Percentiles rank a stretch among this genome's conserved stretches.
phyloP scores from a whole-genome alignment of 352 stramenopile species.

The Globisporangium nodosum region DNA sequence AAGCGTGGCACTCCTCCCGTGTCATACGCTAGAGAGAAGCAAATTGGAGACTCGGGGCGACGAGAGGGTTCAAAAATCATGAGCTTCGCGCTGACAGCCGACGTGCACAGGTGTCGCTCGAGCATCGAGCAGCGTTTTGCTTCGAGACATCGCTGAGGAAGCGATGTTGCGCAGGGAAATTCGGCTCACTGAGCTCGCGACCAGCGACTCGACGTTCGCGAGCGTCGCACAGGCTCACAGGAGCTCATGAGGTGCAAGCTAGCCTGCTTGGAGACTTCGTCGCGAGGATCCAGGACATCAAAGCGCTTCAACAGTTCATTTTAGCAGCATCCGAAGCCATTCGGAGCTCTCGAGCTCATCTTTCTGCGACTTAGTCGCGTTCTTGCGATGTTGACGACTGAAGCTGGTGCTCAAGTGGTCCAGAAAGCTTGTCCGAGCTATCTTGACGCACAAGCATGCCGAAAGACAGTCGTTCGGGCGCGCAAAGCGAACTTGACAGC shows the following conservation, averaged over 20 bases:
- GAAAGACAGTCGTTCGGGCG: not conserved
- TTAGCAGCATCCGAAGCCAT: not conserved
- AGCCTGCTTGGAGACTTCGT: not conserved
- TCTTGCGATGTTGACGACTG: not conserved
- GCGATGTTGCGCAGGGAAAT: not conserved
- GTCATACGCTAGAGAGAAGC: not conserved
- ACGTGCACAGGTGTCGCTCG: no score
- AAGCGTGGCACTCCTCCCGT: not conserved
- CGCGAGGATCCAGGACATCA: not conserved
- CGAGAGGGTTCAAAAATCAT: not conserved
- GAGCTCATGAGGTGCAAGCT: not conserved
- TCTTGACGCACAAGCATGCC: not conserved
- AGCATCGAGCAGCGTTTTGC: not conserved
- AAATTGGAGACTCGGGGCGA: not conserved
- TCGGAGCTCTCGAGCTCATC: not conserved
- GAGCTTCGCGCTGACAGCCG: not conserved
- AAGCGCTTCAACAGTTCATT: not conserved
- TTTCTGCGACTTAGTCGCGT: not conserved
- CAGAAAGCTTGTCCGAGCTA: not conserved
- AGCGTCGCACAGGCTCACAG: no score
- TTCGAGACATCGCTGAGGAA: not conserved
- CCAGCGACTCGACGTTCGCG: not conserved
- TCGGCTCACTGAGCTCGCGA: not conserved
- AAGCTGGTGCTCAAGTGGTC: not conserved
- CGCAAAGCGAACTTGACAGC: not conserved